These are phyloP conservation scores for Perilla frutescens DNA, from an alignment of 257 asterid species.

Conservation along the genomic window DNA sequence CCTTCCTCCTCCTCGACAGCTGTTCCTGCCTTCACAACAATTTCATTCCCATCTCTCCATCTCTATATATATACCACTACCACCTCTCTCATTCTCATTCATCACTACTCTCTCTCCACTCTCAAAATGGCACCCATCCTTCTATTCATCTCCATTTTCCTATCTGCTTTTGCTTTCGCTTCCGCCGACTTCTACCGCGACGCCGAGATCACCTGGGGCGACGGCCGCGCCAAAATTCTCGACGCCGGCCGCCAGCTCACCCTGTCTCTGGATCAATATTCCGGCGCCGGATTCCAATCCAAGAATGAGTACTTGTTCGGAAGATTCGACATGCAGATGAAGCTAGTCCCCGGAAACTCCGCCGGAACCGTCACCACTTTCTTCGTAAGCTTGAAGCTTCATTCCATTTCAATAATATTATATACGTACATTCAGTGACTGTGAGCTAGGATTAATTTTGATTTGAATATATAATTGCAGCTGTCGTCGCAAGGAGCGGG, in stretches of 20 bases:
- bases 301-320: slow-evolving; percentile 27
- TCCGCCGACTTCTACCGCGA: slow-evolving; percentile 27
- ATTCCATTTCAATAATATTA: no score
- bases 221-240: slow-evolving; percentile 17
- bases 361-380: slow-evolving; percentile 36
- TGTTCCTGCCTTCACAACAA: no score
- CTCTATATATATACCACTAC: no score
- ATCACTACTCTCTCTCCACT: no score
- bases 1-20: no score
- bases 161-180: background rate
- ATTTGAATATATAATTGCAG: background rate
- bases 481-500: slow-evolving; percentile 31
- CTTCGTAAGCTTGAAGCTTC: slow-evolving; percentile 5
- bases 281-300: slow-evolving; percentile 30
- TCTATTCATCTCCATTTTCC: background rate
- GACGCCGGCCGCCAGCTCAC: slow-evolving; percentile 26
- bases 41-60: no score
- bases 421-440: no score
- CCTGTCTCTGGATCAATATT: background rate
- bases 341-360: slow-evolving; percentile 26
- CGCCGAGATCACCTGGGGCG: slow-evolving; percentile 23
- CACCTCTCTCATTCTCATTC: no score
- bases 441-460: no score
- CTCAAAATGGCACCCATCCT: slow-evolving; percentile 5
- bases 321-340: slow-evolving; percentile 30